Conservation (phyloP, 768 basidiomycete genomes). For the Tylopilus intermedius region DNA sequence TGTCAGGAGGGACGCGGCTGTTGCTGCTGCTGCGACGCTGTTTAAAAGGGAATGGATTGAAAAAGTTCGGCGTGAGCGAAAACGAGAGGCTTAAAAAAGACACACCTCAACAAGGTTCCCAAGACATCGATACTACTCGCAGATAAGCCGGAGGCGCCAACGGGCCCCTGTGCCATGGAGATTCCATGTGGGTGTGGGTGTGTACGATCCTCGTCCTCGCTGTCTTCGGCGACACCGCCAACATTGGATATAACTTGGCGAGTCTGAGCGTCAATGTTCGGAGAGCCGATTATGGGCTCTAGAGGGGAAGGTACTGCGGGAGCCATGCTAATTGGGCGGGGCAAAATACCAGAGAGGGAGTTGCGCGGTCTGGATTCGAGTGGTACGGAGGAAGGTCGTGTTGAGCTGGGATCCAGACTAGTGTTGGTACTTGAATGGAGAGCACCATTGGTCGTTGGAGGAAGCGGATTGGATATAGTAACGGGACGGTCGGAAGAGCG, state of each 20-base stretch:
- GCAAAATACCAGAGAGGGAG: slow-evolving; percentile 36
- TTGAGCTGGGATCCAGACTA: slow-evolving; percentile 1
- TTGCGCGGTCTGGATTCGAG: slow-evolving; percentile 31
- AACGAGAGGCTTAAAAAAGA: background rate
- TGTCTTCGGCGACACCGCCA: slow-evolving; percentile 7
- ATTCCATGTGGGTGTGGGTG: slow-evolving; percentile 20
- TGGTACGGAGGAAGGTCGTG: slow-evolving; percentile 23
- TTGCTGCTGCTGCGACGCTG: slow-evolving; percentile 89
- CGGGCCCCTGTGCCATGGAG: slow-evolving; percentile 24
- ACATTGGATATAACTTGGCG: background rate
- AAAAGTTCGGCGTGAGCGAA: background rate
- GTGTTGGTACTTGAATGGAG: slow-evolving; percentile 6
- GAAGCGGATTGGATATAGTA: slow-evolving; percentile 9
- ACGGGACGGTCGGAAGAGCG: slow-evolving; percentile 28
- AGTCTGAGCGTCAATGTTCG: slow-evolving; percentile 1
- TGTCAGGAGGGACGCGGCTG: slow-evolving; percentile 77
- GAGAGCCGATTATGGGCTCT: slow-evolving; percentile 6
- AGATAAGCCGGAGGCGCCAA: slow-evolving; percentile 41
- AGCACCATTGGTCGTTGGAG: slow-evolving; percentile 2
- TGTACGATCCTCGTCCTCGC: slow-evolving; percentile 15
- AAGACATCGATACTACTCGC: slow-evolving; percentile 78
- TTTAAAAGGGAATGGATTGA: background rate
- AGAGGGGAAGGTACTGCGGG: slow-evolving; percentile 13
- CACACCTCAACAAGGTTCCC: slow-evolving; percentile 76
- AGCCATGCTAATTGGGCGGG: slow-evolving; percentile 34